These are phyloP conservation scores for Globisporangium cederbergense DNA, from an alignment of 352 stramenopile genomes.

Conservation along the genomic window DNA sequence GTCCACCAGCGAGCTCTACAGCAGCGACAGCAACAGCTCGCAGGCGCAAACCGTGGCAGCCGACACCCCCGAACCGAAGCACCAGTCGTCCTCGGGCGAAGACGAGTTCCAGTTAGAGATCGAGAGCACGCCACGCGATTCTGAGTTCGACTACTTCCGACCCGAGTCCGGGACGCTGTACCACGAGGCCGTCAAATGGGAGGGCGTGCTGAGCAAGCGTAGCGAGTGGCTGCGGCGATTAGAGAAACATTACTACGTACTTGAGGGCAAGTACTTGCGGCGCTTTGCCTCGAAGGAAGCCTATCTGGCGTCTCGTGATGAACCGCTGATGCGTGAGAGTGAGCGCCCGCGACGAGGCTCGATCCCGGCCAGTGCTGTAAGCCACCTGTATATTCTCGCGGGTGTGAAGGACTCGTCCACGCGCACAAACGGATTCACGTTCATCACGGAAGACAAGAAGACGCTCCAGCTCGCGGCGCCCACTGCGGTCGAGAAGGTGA, in stretches of 20 bases:
- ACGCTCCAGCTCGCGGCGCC: slow-evolving; percentile 72
- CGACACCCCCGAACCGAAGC: background rate
- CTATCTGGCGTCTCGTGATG: slow-evolving; percentile 73
- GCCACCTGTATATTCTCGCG: slow-evolving; percentile 75
- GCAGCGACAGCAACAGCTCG: slow-evolving; percentile 7
- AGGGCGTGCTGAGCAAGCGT: slow-evolving; percentile 73
- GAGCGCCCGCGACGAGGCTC: slow-evolving; percentile 40
- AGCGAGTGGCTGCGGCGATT: slow-evolving; percentile 81
- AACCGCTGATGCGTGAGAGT: slow-evolving; percentile 55
- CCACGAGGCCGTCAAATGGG: slow-evolving; percentile 82
- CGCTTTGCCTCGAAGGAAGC: slow-evolving; percentile 83
- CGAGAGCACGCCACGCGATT: slow-evolving; percentile 15
- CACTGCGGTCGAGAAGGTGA: slow-evolving; percentile 80
- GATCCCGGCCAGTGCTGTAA: slow-evolving; percentile 42
- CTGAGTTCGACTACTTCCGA: slow-evolving; percentile 39
- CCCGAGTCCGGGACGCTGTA: slow-evolving; percentile 66
- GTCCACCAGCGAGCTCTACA: slow-evolving; percentile 19
- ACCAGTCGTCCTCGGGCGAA: background rate
- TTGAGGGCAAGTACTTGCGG: slow-evolving; percentile 82
- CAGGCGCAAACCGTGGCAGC: background rate
- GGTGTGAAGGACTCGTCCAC: slow-evolving; percentile 84
- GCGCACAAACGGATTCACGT: slow-evolving; percentile 81
- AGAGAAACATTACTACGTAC: slow-evolving; percentile 85
- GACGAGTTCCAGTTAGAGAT: slow-evolving; percentile 10
- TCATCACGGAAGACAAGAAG: slow-evolving; percentile 87